Evolutionary conservation across 805 yeast species (phyloP).

Genomic region (Cyberlindnera subsufficiens): DNA sequence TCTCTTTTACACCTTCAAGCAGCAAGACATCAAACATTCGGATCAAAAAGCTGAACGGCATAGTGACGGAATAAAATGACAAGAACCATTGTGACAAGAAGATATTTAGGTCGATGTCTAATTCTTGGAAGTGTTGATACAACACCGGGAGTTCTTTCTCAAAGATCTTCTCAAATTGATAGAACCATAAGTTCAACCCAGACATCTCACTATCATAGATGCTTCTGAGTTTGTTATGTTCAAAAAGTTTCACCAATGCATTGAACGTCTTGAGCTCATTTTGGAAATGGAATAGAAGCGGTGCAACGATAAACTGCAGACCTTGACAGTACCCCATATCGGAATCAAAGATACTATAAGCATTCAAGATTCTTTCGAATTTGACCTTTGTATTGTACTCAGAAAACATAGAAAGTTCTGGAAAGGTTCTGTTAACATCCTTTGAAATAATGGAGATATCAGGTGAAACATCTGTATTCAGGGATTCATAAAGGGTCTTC

Average conservation of each 20-base stretch:
- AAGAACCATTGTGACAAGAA: constrained; percentile 65
- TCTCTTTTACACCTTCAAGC: constrained; percentile 49
- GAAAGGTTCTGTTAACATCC: constrained; percentile 58
- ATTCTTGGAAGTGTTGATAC: constrained; percentile 33
- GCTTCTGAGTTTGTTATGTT: constrained; percentile 47
- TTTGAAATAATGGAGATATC: constrained; percentile 43
- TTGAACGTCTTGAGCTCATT: constrained; percentile 39
- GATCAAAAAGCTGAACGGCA: constrained; percentile 47
- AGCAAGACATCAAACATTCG: constrained; percentile 45
- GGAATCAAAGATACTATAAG: constrained; percentile 56
- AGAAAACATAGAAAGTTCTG: constrained; percentile 43
- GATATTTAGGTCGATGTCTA: constrained; percentile 36
- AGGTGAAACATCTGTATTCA: constrained; percentile 36
- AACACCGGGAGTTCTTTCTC: constrained; percentile 35
- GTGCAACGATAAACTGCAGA: constrained; percentile 55
- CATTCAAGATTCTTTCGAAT: constrained; percentile 52
- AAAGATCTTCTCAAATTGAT: constrained; percentile 43
- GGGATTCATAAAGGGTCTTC: constrained; percentile 29
- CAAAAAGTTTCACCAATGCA: constrained; percentile 52
- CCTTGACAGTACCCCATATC: constrained; percentile 71
- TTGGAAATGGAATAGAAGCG: constrained; percentile 40
- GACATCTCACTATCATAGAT: constrained; percentile 48
- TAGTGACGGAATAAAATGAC: constrained; percentile 51
- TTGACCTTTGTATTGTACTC: constrained; percentile 32
- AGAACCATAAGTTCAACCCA: constrained; percentile 46